These are phyloP conservation scores for Botrytis pseudocinerea DNA, from an alignment of 2,329 filamentous ascomycete genomes.

Conservation along the genomic window DNA sequence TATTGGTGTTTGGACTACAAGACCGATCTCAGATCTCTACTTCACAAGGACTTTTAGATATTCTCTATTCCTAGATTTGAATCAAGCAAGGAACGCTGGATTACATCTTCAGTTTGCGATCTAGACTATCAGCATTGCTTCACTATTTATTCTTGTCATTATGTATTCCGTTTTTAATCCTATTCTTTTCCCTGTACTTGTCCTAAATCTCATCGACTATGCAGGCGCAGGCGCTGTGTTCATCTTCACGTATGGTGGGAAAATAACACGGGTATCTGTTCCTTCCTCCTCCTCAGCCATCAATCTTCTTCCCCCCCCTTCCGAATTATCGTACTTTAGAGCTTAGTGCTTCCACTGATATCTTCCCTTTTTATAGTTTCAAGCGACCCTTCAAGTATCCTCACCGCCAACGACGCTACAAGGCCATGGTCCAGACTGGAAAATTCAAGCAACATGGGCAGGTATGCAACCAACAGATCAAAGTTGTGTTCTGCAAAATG, in stretches of 20 bases:
- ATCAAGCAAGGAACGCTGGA: neutral
- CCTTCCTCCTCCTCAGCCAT: too few species aligned
- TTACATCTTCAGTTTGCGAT: neutral
- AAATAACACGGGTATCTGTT: constrained; percentile 9
- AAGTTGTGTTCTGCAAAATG: constrained; percentile 30
- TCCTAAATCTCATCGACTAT: neutral
- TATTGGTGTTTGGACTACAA: neutral
- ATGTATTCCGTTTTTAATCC: neutral
- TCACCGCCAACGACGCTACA: constrained; percentile 13
- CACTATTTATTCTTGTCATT: neutral
- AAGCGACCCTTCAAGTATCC: constrained; percentile 3
- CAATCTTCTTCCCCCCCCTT: neutral
- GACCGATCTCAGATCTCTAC: neutral
- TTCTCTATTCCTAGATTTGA: too few species aligned
- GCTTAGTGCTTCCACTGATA: neutral
- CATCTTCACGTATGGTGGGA: constrained; percentile 6
- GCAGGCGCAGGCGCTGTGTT: neutral
- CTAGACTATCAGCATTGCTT: neutral
- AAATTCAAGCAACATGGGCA: constrained; percentile 7
- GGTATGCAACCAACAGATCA: constrained; percentile 10
- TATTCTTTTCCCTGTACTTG: neutral
- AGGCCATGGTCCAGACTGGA: neutral
- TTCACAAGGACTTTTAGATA: neutral
- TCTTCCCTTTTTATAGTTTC: neutral
- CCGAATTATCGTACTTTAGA: neutral